Base-by-base conservation (phyloP, 768 basidiomycete species). In the Boletus insuetus region DNA sequence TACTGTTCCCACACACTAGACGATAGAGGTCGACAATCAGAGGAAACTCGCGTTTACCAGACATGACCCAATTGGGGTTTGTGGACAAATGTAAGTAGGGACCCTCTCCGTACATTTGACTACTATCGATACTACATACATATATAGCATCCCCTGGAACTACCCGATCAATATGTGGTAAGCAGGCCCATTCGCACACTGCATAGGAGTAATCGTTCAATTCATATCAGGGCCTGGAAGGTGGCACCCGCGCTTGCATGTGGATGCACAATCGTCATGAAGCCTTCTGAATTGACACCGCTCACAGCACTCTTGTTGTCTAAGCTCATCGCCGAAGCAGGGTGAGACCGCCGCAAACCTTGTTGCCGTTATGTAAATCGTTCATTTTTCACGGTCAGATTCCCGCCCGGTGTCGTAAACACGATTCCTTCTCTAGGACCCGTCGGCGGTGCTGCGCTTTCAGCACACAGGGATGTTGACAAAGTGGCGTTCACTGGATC, bases 401-500 rank as follows among this genome's bases (percentile, higher is more conserved):
- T 94, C 70, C 95, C 95, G 8, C 83, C 91, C 3, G 96, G 96
- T 41, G 94, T 96, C 13, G 67, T 98, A 57, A 96, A 97, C 72
- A 90, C 89, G 24, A 78, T 97, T 5, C 87, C 91, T 5, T 94
- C 94, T 22, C 74, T 87, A 39, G 95, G 95, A 29, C 59, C 79
- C 46, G 80, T 91, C 38, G 93, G 92, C 50, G 95, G 95, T 29
- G 89, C 89, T 9, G 91, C 93, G 3, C 79, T 98, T 55, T 75
- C 94, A 6, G 71, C 82, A 12, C 96, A 98, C 72, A 79, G 70
- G 52, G 90, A 88, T 60, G 87, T 98, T 45, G 92, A 97, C 76
- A 96, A 97, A 73, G 81, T 98, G 58, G 94, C 95, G 3, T 97
- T 98, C 72, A 98, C 96, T 10, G 96, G 96, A 44, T 93, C 90